Percentiles rank a stretch among this genome's conserved stretches.
Conservation (phyloP, 768 basidiomycete species). For the Pulveroboletus sp. region DNA sequence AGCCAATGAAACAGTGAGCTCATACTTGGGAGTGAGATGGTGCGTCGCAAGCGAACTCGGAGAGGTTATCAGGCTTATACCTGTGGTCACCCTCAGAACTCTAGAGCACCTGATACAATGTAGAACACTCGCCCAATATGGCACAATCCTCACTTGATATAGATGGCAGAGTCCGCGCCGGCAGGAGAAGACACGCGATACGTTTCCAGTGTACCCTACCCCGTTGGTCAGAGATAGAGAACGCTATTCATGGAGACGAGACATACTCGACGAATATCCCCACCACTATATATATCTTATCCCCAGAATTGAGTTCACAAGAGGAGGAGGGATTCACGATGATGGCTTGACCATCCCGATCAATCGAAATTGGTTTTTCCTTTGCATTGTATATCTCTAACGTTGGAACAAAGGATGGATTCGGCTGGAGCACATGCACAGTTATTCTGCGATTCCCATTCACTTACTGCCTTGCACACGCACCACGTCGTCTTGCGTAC, state of each 20-base stretch:
- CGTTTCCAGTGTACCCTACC: constrained; percentile 48
- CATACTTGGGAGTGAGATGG: constrained; percentile 51
- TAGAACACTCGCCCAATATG: constrained; percentile 45
- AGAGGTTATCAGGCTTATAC: constrained; percentile 50
- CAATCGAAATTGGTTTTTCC: constrained; percentile 42
- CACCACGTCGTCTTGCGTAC: constrained; percentile 51
- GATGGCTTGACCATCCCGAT: constrained; percentile 31
- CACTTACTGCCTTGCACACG: constrained; percentile 19
- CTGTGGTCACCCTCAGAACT: constrained; percentile 21
- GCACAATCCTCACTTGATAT: constrained; percentile 43
- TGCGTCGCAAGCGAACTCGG: constrained; percentile 52
- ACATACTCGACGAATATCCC: constrained; percentile 45
- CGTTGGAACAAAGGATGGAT: constrained; percentile 45
- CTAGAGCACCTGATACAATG: neutral
- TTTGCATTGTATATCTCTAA: constrained; percentile 46
- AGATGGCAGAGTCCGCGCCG: constrained; percentile 32
- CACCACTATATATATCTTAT: constrained; percentile 43
- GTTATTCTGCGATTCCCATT: neutral
- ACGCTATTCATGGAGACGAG: neutral
- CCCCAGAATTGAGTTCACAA: constrained; percentile 49
- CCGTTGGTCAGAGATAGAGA: constrained; percentile 1
- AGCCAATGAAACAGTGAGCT: constrained; percentile 46
- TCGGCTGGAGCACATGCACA: constrained; percentile 33
- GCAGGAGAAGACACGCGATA: constrained; percentile 45
- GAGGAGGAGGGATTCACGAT: constrained; percentile 36